These are phyloP conservation scores for Candida chilensis DNA, from an alignment of 805 yeast genomes.

Conservation along the genomic window DNA sequence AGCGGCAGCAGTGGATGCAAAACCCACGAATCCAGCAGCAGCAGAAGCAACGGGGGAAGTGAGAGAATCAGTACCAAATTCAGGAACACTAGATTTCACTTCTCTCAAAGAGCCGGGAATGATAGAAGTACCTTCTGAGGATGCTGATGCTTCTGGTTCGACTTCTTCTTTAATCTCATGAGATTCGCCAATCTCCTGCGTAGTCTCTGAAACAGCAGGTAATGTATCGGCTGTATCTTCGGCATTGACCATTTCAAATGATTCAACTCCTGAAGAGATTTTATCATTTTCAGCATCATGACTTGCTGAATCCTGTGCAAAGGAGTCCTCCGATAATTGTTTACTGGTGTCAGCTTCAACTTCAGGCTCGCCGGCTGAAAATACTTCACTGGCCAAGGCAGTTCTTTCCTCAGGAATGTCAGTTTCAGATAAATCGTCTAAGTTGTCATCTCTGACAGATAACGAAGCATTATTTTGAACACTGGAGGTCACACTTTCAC, in stretches of 20 bases:
- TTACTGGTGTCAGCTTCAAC: conserved; percentile 6
- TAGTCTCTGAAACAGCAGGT: too few relatives aligned
- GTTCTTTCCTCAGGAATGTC: conserved; percentile 22
- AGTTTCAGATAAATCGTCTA: conserved; percentile 30
- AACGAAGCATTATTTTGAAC: conserved; percentile 89
- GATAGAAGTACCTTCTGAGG: conserved; percentile 3
- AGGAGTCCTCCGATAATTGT: background rate
- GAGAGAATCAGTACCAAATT: conserved; percentile 5
- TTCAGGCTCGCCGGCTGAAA: conserved; percentile 12
- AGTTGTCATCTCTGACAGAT: conserved; percentile 73
- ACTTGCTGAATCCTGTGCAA: conserved; percentile 1
- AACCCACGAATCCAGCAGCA: conserved; percentile 9
- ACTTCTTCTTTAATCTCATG: conserved; percentile 5
- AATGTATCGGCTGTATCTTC: conserved; percentile 23
- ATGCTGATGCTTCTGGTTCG: conserved; percentile 7
- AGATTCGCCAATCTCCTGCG: background rate
- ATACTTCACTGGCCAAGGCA: conserved; percentile 11
- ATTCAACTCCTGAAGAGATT: conserved; percentile 35
- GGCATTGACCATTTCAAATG: conserved; percentile 45
- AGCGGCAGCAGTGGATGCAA: conserved; percentile 2
- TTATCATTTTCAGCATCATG: conserved; percentile 25
- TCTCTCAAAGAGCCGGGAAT: too few relatives aligned
- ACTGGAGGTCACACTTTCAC: conserved; percentile 81
- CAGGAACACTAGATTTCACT: too few relatives aligned
- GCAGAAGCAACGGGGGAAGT: conserved; percentile 8